These are phyloP conservation scores for Gastroboletus turbinatus DNA, from an alignment of 1,284 basidiomycete genomes.

Conservation along the genomic window DNA sequence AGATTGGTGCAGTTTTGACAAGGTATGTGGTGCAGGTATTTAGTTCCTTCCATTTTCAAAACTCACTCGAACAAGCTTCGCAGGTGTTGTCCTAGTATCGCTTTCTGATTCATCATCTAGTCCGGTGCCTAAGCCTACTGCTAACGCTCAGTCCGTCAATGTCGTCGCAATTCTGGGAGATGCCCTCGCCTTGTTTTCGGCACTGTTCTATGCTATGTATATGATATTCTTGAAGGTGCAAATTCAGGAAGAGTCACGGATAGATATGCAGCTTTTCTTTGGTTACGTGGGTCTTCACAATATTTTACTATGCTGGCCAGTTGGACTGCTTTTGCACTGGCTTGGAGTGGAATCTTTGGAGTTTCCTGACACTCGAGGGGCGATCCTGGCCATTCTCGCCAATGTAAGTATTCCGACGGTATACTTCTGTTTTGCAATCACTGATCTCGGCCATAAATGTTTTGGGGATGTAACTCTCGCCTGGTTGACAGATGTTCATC, in stretches of 20 bases:
- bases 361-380: slow-evolving; percentile 60
- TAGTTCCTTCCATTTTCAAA: not conserved
- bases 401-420: slow-evolving; percentile 56
- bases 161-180: slow-evolving; percentile 64
- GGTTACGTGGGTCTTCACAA: slow-evolving; percentile 94
- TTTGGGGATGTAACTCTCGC: not conserved
- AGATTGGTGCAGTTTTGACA: slow-evolving; percentile 78
- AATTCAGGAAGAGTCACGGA: slow-evolving; percentile 80
- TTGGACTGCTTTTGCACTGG: slow-evolving; percentile 80
- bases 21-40: slow-evolving; percentile 52
- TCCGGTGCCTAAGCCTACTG: slow-evolving; percentile 12
- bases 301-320: slow-evolving; percentile 78
- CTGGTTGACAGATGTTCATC: slow-evolving; percentile 68
- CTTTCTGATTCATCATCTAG: slow-evolving; percentile 61
- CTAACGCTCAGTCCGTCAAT: slow-evolving; percentile 23
- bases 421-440: not conserved
- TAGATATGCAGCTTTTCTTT: slow-evolving; percentile 93
- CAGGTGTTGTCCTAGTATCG: slow-evolving; percentile 86
- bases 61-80: slow-evolving; percentile 55
- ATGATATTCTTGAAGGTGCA: slow-evolving; percentile 89
- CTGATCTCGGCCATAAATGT: not conserved
- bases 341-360: slow-evolving; percentile 77
- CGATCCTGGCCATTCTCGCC: slow-evolving; percentile 66
- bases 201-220: slow-evolving; percentile 89
- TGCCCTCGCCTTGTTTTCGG: slow-evolving; percentile 76